Evolutionary conservation across 2,329 filamentous ascomycete species (phyloP), one percentile per base, ranked within the genome.

Genomic region (Calonectria montana): DNA sequence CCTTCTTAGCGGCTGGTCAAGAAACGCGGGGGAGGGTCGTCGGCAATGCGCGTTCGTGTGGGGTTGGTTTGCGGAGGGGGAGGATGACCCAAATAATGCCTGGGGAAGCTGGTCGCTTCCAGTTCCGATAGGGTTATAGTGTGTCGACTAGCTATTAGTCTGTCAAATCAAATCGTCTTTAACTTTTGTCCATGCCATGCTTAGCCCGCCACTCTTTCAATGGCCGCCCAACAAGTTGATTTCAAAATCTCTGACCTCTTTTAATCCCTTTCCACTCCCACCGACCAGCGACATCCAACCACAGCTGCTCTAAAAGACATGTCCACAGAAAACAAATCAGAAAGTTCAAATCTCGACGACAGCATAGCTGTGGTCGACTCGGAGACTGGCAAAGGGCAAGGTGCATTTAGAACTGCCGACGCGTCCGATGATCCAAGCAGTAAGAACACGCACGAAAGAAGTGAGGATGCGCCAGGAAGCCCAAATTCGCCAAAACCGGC

Each of bases 11-110:
- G 18, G 25, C 9, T 18, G 18, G 45, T 41, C 10, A 13, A 39
- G 61, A 37, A 37, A 64, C 50, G 61, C 61, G 61, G 61, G 61
- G 61, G 61, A 64, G 61, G 61, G 43, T 64, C 61, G 8, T 50
- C 18, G 43, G 13, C 31, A 35, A 31, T 64, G 61, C 61, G 43
- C 15, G 21, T 47, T 25, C 16, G 41, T 64, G 43, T 64, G 61
- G 61, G 61, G 61, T 50, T 48, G 48, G 31, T 35, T 35, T 35
- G 31, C 31, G 31, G 31, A 35, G 31, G n/a, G 61, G 61, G 61
- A 47, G 15, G 35, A 37, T 13, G 29, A 39, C 15, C 48, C 27
- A 18, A 16, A 55, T 35, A 27, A 55, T 9, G 50, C 50, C 50
- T 55, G 50, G 50, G 12, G 50, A 29, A 29, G 50, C n/a, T 55